Evolutionary conservation across 768 basidiomycete genomes (phyloP).

Genomic region (Suillus plorans): DNA sequence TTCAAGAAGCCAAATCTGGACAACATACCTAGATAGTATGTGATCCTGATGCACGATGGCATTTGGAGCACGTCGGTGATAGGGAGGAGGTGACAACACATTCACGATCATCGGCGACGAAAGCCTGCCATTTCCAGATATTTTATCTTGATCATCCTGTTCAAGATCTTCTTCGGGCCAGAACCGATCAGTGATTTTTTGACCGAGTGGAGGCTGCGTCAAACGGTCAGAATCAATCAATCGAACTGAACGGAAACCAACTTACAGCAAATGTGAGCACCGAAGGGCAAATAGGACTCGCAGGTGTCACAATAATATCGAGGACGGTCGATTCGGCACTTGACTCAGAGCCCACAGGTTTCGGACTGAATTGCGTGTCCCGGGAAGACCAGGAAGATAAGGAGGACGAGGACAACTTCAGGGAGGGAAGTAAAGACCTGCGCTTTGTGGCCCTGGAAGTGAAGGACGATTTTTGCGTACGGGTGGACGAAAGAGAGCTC

Average conservation of each 20-base stretch:
- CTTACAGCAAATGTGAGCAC: background rate
- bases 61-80: constrained; percentile 15
- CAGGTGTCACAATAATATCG: background rate
- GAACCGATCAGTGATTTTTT: constrained; percentile 29
- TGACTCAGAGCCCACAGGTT: background rate
- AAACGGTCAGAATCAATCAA: constrained; percentile 13
- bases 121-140: constrained; percentile 7
- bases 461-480: background rate
- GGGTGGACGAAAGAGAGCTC: background rate
- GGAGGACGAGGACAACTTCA: background rate
- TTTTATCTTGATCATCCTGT: constrained; percentile 17
- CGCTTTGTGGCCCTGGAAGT: background rate
- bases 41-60: constrained; percentile 3
- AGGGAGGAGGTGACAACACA: constrained; percentile 28
- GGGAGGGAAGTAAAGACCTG: background rate
- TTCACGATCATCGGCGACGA: constrained; percentile 14
- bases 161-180: constrained; percentile 30
- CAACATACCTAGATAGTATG: constrained; percentile 17
- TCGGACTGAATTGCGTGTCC: background rate
- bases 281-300: background rate
- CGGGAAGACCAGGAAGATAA: background rate
- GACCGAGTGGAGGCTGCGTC: constrained; percentile 27
- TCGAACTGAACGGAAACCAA: background rate
- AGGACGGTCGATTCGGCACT: background rate
- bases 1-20: background rate